A percentile compares a stretch with the other conserved stretches of the same genome.
These are phyloP conservation scores for Pneumocystis canis DNA, from an alignment of 1,139 yeast genomes.

Conservation along the genomic window DNA sequence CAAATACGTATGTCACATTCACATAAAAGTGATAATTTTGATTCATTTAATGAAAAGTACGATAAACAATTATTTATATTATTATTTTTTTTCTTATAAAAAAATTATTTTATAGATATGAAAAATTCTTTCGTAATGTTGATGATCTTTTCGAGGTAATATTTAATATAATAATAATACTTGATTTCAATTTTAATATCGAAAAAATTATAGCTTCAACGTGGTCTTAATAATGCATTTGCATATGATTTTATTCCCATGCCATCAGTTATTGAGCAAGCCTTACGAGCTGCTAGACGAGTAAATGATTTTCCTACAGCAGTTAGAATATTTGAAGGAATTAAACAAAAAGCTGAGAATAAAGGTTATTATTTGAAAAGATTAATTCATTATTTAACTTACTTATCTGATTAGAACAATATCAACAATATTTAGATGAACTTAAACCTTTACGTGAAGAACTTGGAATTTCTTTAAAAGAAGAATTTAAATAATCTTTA, in stretches of 20 bases:
- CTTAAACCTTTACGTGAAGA: slow-evolving; percentile 82
- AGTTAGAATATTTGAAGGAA: slow-evolving; percentile 83
- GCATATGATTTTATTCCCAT: slow-evolving; percentile 98
- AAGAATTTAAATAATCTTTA: slow-evolving; percentile 4
- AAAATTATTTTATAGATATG: slow-evolving; percentile 41
- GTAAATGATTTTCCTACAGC: slow-evolving; percentile 98
- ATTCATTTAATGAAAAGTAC: slow-evolving; percentile 65
- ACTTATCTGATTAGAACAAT: slow-evolving; percentile 36
- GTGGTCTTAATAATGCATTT: slow-evolving; percentile 90
- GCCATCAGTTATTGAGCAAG: slow-evolving; percentile 89
- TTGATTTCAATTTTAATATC: background rate
- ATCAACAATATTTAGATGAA: slow-evolving; percentile 90
- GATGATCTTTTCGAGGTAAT: slow-evolving; percentile 74
- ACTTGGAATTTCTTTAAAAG: slow-evolving; percentile 38
- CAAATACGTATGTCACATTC: slow-evolving; percentile 31
- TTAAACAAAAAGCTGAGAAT: slow-evolving; percentile 7
- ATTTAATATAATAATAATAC: slow-evolving; percentile 37
- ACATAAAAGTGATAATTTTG: slow-evolving; percentile 80
- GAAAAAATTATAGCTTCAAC: slow-evolving; percentile 19
- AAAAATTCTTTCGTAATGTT: slow-evolving; percentile 93
- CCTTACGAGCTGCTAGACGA: slow-evolving; percentile 95
- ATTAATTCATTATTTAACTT: slow-evolving; percentile 84
- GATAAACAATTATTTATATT: background rate
- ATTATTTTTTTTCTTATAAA: background rate
- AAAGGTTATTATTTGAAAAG: slow-evolving; percentile 46